Evolutionary conservation across 768 basidiomycete genomes (phyloP).

Genomic region (Collybia mongolica): DNA sequence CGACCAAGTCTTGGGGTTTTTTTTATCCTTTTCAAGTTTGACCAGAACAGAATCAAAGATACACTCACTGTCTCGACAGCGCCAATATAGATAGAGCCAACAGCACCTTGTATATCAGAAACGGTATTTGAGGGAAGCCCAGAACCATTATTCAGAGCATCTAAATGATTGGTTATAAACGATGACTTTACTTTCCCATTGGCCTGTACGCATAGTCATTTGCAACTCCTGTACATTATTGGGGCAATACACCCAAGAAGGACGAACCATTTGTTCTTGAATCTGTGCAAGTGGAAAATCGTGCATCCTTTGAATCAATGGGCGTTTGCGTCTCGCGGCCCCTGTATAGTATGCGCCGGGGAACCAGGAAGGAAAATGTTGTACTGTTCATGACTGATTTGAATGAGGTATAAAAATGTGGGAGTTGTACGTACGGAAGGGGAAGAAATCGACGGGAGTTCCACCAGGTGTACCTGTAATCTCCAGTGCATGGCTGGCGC

Average conservation of each 20-base stretch:
- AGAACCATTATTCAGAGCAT: slow-evolving; percentile 5
- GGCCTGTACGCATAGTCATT: slow-evolving; percentile 5
- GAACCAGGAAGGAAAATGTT: slow-evolving; percentile 31
- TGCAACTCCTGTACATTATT: no score
- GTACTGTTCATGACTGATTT: slow-evolving; percentile 21
- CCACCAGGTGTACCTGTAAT: slow-evolving; percentile 19
- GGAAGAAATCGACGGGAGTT: slow-evolving; percentile 7
- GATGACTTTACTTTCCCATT: slow-evolving; percentile 19
- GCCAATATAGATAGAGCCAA: slow-evolving; percentile 20
- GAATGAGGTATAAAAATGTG: not conserved
- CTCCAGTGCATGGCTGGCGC: slow-evolving; percentile 21
- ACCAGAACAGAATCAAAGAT: not conserved
- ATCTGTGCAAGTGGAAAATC: slow-evolving; percentile 28
- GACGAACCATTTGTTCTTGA: slow-evolving; percentile 29
- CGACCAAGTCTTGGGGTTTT: no score
- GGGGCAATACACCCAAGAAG: no score
- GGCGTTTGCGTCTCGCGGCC: slow-evolving; percentile 11
- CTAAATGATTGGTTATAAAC: slow-evolving; percentile 16
- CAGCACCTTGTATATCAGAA: slow-evolving; percentile 16
- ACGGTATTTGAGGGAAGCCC: not conserved
- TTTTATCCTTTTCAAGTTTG: no score
- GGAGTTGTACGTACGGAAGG: slow-evolving; percentile 7
- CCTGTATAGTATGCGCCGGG: slow-evolving; percentile 23
- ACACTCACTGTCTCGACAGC: slow-evolving; percentile 33
- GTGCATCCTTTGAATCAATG: slow-evolving; percentile 18